phyloP scores from a whole-genome alignment of 176 grass and related monocot genomes.

The Aegilops bicornis region DNA sequence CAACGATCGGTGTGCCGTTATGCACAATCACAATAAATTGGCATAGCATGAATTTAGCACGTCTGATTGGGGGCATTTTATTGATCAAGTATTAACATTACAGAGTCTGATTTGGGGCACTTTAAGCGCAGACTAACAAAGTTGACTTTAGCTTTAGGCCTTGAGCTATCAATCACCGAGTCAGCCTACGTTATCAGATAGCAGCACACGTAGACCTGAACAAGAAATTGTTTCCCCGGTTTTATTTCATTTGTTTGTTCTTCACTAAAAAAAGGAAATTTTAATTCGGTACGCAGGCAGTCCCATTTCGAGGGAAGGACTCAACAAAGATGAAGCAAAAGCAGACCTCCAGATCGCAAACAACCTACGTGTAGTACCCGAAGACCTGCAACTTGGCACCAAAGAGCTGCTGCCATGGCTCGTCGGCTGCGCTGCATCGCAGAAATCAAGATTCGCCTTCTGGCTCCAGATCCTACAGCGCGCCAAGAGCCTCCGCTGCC shows the following conservation, averaged over 20 bases:
- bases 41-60: not conserved
- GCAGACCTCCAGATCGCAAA: constrained; percentile 9
- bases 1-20: not conserved
- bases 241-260: not conserved
- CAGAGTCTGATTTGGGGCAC: not conserved
- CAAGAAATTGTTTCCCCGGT: not conserved
- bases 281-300: constrained; percentile 36
- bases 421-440: constrained; percentile 46
- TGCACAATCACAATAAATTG: not conserved
- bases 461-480: constrained; percentile 61
- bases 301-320: constrained; percentile 23
- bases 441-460: constrained; percentile 60
- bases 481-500: constrained; percentile 33
- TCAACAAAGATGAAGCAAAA: constrained; percentile 4
- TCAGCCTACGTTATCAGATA: not conserved
- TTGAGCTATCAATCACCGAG: not conserved
- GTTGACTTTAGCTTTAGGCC: not conserved
- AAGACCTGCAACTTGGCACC: constrained; percentile 37
- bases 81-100: too few species aligned
- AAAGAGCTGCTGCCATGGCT: constrained; percentile 74
- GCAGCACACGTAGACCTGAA: not conserved
- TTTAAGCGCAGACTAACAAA: not conserved
- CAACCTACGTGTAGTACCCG: constrained; percentile 4
- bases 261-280: not conserved
- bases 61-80: too few species aligned